Base-by-base conservation (phyloP, 1,284 basidiomycete genomes). In the Mycosarcoma maydis region DNA sequence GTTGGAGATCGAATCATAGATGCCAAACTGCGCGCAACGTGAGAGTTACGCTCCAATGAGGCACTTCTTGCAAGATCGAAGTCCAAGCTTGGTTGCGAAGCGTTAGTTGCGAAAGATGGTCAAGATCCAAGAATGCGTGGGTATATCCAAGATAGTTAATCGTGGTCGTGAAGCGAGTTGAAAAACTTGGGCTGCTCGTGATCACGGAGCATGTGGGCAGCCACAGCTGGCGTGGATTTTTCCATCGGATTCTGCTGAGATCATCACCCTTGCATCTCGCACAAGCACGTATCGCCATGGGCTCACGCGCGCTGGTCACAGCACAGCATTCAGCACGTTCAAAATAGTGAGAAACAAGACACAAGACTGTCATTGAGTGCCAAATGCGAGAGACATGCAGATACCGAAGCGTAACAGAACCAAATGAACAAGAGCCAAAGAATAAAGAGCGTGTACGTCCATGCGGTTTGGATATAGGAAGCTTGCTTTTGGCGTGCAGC, bases 401-500 rank as follows among this genome's bases (percentile, higher is more conserved):
- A 26, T 8, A 39, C 17, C 37, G 26, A 24, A n/a, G 22, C 22
- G 36, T 20, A 13, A 37, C n/a, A 32, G 22, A 40, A 33, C 7
- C 29, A 49, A 22, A 41, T 32, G 20, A 40, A 30, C 13, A 29
- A 26, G 11, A 29, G 24, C 17, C 14, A 19, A 32, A 20, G 29
- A 20, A 17, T 27, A 48, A 33, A n/a, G 38, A 37, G 19, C 3
- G 20, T 10, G 29, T 19, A 13, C 22, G 38, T 17, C 26, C n/a
- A 22, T 4, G 23, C 43, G 19, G n/a, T 11, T 11, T 29, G 47
- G 37, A 49, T 49, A 49, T 64, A 64, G 43, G 30, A 56, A 43
- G 53, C 27, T 27, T 30, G 7, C 36, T 32, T 30, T 10, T n/a
- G 19, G 42, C 42, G 6, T 33, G 19, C 20, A 16, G 3, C 14